Evolutionary conservation across 2,329 filamentous ascomycete species (phyloP), one percentile per base, ranked within the genome.

Genomic region (Penicillium sclerotigenum): DNA sequence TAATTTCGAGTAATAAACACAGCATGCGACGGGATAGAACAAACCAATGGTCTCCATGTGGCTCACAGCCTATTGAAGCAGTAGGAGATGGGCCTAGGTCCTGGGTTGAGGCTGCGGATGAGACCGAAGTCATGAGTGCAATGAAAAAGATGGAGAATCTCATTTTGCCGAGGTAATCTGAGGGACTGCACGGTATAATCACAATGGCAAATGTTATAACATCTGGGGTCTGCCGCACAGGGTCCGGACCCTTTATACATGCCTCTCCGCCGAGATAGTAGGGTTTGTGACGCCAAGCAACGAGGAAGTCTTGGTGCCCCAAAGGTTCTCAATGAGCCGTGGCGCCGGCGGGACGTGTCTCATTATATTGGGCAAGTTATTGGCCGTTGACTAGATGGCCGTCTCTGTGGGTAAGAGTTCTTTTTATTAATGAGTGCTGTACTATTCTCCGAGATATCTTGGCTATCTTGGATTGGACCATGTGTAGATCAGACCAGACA

Each of bases 51-150:
- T 69, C 66, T 6, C 66, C 66, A 31, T 68, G 62, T 3, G 67
- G 59, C 22, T 67, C 58, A 42, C 66, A 65, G 36, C 67, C 64
- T 14, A 62, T 33, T 7, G 65, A 72, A 16, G 62, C 68, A 6
- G 68, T 71, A n/a, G 69, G 69, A 20, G 66, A 70, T 26, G 68
- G 68, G 16, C 65, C 67, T 0, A 65, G 66, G n/a, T 65, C 60
- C 29, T 66, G 50, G 11, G 51, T 53, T 13, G 59, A 48, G n/a
- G 60, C 38, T 22, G 56, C 52, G 9, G 56, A 50, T 18, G 63
- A 58, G 16, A 62, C 58, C 45, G 67, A 50, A 26, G 61, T 62
- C 8, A 60, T 33, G n/a, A 68, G 33, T 18, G 57, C 54, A 22
- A 62, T 52, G 41, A 62, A 20, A 8, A 31, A 28, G 34, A 33